Percentiles rank a stretch among this genome's conserved stretches.
These are phyloP conservation scores for Neoboletus subvelutipes DNA, from an alignment of 768 basidiomycete genomes.

Conservation along the genomic window DNA sequence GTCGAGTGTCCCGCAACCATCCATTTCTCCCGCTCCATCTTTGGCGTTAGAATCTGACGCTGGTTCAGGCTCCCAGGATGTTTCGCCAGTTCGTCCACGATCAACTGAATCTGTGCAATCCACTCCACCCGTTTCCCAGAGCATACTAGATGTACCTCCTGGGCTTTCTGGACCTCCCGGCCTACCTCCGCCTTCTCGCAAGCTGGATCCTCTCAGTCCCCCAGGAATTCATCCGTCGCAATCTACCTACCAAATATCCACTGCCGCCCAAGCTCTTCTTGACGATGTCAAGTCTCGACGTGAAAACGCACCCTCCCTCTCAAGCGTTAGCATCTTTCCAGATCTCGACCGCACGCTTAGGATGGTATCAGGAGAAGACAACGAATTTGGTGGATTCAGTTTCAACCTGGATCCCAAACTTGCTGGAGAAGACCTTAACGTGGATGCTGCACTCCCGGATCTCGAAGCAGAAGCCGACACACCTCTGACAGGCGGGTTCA, in stretches of 20 bases:
- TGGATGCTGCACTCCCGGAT: constrained; percentile 45
- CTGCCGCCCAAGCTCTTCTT: constrained; percentile 76
- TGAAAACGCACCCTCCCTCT: constrained; percentile 47
- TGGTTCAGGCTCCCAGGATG: constrained; percentile 44
- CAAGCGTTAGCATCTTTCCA: constrained; percentile 70
- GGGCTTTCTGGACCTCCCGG: constrained; percentile 62
- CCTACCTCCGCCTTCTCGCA: constrained; percentile 44
- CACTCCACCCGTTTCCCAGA: constrained; percentile 46
- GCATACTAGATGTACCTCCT: constrained; percentile 52
- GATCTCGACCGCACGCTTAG: constrained; percentile 86
- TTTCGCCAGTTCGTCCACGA: constrained; percentile 39
- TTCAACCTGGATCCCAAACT: constrained; percentile 85
- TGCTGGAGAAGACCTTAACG: constrained; percentile 45
- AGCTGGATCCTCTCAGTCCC: constrained; percentile 52
- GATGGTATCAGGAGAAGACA: constrained; percentile 63
- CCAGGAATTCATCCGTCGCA: constrained; percentile 41
- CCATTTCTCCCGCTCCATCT: constrained; percentile 48
- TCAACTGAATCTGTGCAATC: constrained; percentile 40
- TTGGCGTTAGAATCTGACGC: constrained; percentile 50
- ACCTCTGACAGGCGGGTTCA: constrained; percentile 65
- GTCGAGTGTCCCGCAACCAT: constrained; percentile 37
- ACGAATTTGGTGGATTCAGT: constrained; percentile 68
- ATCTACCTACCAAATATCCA: constrained; percentile 80
- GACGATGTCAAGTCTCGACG: constrained; percentile 80
- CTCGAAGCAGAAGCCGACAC: constrained; percentile 45